Conservation (phyloP, 345 rosid species). For the Schrenkiella parvula region DNA sequence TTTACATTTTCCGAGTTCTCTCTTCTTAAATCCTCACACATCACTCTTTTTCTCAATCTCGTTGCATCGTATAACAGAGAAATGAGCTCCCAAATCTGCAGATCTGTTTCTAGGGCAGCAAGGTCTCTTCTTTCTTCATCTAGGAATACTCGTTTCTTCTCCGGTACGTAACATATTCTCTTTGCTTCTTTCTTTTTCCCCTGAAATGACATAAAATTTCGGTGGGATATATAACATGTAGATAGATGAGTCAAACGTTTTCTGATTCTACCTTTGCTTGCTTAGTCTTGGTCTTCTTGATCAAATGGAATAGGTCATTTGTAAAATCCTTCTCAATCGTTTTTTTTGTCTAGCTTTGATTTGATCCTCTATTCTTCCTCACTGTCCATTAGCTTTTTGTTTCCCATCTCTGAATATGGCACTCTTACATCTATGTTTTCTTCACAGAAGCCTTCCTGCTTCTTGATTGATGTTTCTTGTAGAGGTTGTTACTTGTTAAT, state of each 20-base stretch:
- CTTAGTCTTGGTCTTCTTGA: neutral
- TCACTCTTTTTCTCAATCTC: neutral
- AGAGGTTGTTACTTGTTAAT: too few relatives aligned
- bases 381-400: too few relatives aligned
- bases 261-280: neutral
- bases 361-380: too few relatives aligned
- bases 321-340: neutral
- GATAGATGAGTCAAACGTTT: neutral
- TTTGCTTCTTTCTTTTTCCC: neutral
- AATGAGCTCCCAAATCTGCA: slow-evolving; percentile 68
- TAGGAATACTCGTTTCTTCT: slow-evolving; percentile 57
- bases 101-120: slow-evolving; percentile 78
- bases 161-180: slow-evolving; percentile 41
- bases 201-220: neutral
- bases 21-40: neutral
- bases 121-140: slow-evolving; percentile 73
- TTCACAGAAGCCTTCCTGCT: neutral
- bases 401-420: too few relatives aligned
- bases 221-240: neutral
- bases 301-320: neutral
- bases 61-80: neutral
- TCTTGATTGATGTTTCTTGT: too few relatives aligned
- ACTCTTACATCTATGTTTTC: too few relatives aligned
- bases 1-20: neutral
- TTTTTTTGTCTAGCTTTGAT: too few relatives aligned